phyloP scores from a whole-genome alignment of 352 stramenopile genomes.

The Globisporangium canariense region DNA sequence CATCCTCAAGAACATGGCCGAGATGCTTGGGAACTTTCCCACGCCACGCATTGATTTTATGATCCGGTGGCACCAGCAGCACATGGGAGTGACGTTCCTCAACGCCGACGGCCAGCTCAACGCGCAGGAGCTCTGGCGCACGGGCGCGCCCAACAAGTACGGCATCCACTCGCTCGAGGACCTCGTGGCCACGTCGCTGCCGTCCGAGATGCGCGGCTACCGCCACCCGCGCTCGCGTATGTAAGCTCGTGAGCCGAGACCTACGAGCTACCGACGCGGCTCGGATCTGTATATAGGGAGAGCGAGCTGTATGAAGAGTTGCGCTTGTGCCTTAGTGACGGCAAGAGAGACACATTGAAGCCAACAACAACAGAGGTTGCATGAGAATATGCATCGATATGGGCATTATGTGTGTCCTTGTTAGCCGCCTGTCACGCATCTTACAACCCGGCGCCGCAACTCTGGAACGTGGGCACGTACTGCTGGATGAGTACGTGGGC shows the following conservation, averaged over 20 bases:
- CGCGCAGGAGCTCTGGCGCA: conserved; percentile 83
- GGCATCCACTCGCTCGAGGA: conserved; percentile 89
- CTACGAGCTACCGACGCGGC: not conserved
- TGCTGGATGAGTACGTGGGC: conserved; percentile 70
- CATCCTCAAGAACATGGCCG: conserved; percentile 93
- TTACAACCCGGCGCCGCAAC: conserved; percentile 17
- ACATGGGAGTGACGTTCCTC: conserved; percentile 89
- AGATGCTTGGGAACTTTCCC: conserved; percentile 91
- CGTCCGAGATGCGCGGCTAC: conserved; percentile 85
- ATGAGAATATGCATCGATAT: not conserved
- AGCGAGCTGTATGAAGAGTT: not conserved
- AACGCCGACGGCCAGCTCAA: conserved; percentile 87
- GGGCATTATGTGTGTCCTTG: not conserved
- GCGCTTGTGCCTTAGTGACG: not conserved
- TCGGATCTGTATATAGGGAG: too few species aligned
- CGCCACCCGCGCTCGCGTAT: conserved; percentile 86
- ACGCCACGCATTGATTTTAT: conserved; percentile 92
- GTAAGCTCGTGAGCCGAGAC: conserved; percentile 24
- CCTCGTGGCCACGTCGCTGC: conserved; percentile 87
- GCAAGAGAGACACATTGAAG: conserved; percentile 1
- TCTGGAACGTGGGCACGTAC: conserved; percentile 72
- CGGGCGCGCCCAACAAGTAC: conserved; percentile 89
- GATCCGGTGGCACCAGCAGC: conserved; percentile 92
- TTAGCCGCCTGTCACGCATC: not conserved
- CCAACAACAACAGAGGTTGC: conserved; percentile 2